A percentile compares a stretch with the other conserved stretches of the same genome.
phyloP scores from a whole-genome alignment of 1,139 yeast genomes.

The Scheffersomyces segobiensis region DNA sequence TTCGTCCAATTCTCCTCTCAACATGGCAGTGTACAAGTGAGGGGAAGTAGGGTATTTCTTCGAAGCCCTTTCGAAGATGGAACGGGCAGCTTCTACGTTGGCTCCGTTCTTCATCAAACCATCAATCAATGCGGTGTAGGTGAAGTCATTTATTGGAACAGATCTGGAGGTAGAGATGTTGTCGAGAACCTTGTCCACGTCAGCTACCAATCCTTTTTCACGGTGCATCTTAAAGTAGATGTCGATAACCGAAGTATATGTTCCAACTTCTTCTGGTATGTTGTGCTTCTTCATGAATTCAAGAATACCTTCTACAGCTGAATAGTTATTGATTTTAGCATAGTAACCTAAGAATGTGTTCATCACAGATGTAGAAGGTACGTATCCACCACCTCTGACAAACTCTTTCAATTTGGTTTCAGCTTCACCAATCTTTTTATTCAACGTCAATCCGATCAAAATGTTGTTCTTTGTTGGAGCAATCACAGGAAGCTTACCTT shows the following conservation, averaged over 20 bases:
- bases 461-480: conserved; percentile 36
- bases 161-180: conserved; percentile 41
- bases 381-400: conserved; percentile 22
- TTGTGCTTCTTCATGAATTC: conserved; percentile 37
- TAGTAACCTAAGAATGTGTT: conserved; percentile 38
- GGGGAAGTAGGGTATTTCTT: conserved; percentile 34
- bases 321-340: conserved; percentile 29
- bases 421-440: conserved; percentile 32
- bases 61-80: conserved; percentile 43
- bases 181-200: conserved; percentile 37
- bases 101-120: conserved; percentile 53
- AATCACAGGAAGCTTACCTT: conserved; percentile 24
- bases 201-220: conserved; percentile 46
- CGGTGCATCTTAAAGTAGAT: conserved; percentile 50
- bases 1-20: conserved; percentile 54
- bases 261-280: conserved; percentile 62
- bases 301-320: conserved; percentile 41
- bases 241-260: conserved; percentile 66
- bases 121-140: conserved; percentile 56
- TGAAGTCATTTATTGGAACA: conserved; percentile 48
- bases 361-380: conserved; percentile 37
- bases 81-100: conserved; percentile 54
- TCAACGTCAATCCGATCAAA: conserved; percentile 34
- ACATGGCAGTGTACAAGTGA: conserved; percentile 55
- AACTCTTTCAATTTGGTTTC: conserved; percentile 33